Percentiles rank a stretch among this genome's conserved stretches.
Evolutionary conservation across 177 flowering plant species (phyloP).

Genomic region (Tripterygium wilfordii): DNA sequence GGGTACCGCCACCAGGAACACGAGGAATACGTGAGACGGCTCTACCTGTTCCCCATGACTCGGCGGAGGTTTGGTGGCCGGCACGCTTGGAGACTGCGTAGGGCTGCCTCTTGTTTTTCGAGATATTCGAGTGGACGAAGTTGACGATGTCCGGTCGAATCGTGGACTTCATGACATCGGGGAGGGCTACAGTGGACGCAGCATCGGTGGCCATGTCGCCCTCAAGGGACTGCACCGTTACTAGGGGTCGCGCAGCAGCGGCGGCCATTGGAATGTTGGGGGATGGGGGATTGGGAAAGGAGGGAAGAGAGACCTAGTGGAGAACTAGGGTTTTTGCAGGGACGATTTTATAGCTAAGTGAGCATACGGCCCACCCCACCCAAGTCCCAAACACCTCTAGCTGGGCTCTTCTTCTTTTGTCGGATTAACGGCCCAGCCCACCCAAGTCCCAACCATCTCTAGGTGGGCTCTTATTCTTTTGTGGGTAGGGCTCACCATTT

Average conservation of each 20-base stretch:
- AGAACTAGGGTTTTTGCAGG: too few species aligned
- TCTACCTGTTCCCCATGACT: constrained; percentile 94
- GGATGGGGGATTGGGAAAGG: constrained; percentile 3
- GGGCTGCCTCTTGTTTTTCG: constrained; percentile 80
- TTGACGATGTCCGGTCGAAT: constrained; percentile 79
- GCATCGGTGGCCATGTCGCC: constrained; percentile 75
- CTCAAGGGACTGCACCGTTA: constrained; percentile 55
- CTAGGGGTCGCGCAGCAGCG: constrained; percentile 75
- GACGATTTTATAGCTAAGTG: too few species aligned
- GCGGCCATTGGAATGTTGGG: constrained; percentile 42
- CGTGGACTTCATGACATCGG: constrained; percentile 71
- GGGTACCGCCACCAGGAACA: constrained; percentile 93
- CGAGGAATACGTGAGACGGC: constrained; percentile 98
- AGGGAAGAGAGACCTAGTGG: too few species aligned
- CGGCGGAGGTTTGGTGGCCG: constrained; percentile 97
- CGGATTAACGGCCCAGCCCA: too few species aligned
- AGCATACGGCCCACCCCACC: too few species aligned
- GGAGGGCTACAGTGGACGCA: constrained; percentile 41
- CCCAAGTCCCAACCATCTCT: too few species aligned
- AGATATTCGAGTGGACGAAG: constrained; percentile 65
- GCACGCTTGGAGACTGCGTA: constrained; percentile 69
- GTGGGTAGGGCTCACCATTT: too few species aligned
- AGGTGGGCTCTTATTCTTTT: too few species aligned
- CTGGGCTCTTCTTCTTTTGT: too few species aligned
- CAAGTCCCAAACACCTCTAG: too few species aligned